Evolutionary conservation across 371 early-diverging fungal species (phyloP), one percentile per base, ranked within the genome.

Genomic region (Apophysomyces elegans): DNA sequence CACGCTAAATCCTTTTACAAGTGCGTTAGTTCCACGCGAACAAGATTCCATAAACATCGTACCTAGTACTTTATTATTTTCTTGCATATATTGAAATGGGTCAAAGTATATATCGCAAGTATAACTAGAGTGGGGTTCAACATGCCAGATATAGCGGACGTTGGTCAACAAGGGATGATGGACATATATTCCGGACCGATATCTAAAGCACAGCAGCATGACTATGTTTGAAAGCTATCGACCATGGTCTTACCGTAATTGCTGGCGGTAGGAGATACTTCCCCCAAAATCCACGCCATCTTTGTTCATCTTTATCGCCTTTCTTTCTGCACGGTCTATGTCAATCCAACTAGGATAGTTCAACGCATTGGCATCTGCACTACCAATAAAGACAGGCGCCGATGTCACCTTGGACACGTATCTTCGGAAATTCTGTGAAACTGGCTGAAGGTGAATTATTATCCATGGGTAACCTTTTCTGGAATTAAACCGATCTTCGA

Each of bases 71-170:
- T 93, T 93, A 43, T 91, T 88, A 58, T 90, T 86, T 54, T 86
- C 69, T 61, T 85, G 72, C 91, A 95, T 93, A 62, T 74, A 91
- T 64, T 77, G 69, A 75, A 99, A 98, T 4, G 96, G 96, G 72
- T 99, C 99, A 68, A 88, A 85, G 57, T 84, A 83, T 65, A 99
- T 88, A 54, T 94, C 86, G 70, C 99, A 99, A 16, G 79, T 74
- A 70, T 91, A 95, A 45, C 83, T 64, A 9, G 96, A 91, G n/a
- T 85, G 92, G 0, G 98, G 96, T 73, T 98, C 98, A 6, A 99
- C 84, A 0, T 98, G 83, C 99, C 99, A 99, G 67, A 95, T 95
- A 77, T 89, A 98, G 38, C 96, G 92, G 46, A 88, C 95, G 45
- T 91, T 75, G 26, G 76, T 57, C 61, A 96, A 76, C 5, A 93